phyloP scores from a whole-genome alignment of 495 filamentous ascomycete species.

The Neohortaea acidophila region DNA sequence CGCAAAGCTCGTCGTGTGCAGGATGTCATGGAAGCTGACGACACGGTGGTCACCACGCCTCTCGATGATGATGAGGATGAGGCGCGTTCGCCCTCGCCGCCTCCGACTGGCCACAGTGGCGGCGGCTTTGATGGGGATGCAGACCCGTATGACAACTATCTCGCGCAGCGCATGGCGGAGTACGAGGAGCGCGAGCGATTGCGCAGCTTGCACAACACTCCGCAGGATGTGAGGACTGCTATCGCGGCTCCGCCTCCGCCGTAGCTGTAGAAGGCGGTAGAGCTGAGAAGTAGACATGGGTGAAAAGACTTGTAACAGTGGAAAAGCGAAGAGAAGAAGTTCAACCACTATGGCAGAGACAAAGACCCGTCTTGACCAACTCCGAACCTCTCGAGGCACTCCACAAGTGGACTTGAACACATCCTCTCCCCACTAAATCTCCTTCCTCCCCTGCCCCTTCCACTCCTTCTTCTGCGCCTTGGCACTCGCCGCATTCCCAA shows the following conservation, averaged over 20 bases:
- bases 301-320: no score
- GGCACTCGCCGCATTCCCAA: conserved; percentile 42
- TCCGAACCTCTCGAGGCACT: no score
- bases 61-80: conserved; percentile 19
- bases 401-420: no score
- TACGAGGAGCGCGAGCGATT: conserved; percentile 9
- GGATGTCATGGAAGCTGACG: background rate
- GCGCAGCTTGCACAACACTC: conserved; percentile 2
- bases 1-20: background rate
- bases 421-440: no score
- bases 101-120: conserved; percentile 14
- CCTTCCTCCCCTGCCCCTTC: conserved; percentile 1
- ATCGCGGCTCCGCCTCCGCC: no score
- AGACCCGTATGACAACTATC: conserved; percentile 17
- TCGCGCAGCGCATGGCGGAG: conserved; percentile 7
- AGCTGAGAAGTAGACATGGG: no score
- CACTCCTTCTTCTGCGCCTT: conserved; percentile 10
- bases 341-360: no score
- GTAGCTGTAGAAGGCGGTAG: no score
- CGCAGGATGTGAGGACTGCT: background rate
- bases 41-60: background rate
- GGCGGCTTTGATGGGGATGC: conserved; percentile 15
- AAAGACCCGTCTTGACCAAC: no score
- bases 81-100: conserved; percentile 10
- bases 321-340: no score